Percentiles rank a stretch among this genome's conserved stretches.
These are phyloP conservation scores for Centrapalus pauciflorus DNA, from an alignment of 129 eudicot species.

Conservation along the genomic window DNA sequence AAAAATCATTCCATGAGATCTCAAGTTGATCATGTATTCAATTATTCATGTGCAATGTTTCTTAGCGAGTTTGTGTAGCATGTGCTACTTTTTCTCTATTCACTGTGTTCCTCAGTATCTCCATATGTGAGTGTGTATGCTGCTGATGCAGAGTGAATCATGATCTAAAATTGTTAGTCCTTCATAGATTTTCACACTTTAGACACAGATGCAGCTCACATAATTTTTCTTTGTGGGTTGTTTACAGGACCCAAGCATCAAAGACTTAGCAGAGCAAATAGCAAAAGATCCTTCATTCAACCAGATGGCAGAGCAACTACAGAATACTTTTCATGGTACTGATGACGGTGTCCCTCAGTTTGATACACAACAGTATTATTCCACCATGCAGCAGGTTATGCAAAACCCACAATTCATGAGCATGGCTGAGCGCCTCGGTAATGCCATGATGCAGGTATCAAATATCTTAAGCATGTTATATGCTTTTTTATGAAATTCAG, in stretches of 20 bases:
- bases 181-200: background rate
- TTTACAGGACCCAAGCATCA: slow-evolving; percentile 87
- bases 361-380: slow-evolving; percentile 73
- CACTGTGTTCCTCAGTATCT: no score
- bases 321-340: slow-evolving; percentile 72
- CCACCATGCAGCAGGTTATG: slow-evolving; percentile 97
- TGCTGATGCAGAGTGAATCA: no score
- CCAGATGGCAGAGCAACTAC: slow-evolving; percentile 94
- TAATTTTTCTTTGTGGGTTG: background rate
- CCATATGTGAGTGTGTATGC: no score
- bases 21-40: no score
- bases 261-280: slow-evolving; percentile 91
- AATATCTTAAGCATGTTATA: background rate
- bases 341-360: slow-evolving; percentile 58
- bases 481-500: background rate
- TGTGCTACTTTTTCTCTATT: no score
- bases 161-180: background rate
- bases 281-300: slow-evolving; percentile 93
- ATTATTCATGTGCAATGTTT: no score
- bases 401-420: slow-evolving; percentile 92
- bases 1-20: no score
- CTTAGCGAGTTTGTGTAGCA: no score
- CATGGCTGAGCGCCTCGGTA: slow-evolving; percentile 96
- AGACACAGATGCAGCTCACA: slow-evolving; percentile 1
- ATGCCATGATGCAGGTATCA: slow-evolving; percentile 84